These are phyloP conservation scores for Cymodocea nodosa DNA, from an alignment of 116 monocot genomes.

Conservation along the genomic window DNA sequence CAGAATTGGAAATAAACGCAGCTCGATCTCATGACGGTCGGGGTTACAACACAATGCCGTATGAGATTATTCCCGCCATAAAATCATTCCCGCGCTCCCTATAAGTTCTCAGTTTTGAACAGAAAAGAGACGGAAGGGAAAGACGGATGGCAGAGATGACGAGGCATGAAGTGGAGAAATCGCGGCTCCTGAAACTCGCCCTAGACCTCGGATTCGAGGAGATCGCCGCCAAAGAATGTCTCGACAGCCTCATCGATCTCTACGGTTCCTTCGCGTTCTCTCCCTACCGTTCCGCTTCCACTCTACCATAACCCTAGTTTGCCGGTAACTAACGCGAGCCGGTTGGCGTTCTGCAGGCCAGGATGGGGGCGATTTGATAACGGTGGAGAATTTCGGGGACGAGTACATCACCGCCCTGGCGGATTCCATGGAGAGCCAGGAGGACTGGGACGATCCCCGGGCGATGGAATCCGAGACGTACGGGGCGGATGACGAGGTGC, in stretches of 20 bases:
- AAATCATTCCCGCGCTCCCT: no score
- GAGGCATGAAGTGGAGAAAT: conserved; percentile 46
- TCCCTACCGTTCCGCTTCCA: background rate
- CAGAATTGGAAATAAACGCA: no score
- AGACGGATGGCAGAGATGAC: conserved; percentile 9
- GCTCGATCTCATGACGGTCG: no score
- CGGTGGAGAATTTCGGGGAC: conserved; percentile 79
- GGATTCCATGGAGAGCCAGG: conserved; percentile 52
- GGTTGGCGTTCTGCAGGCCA: conserved; percentile 29
- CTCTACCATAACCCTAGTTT: conserved; percentile 2
- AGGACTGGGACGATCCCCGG: conserved; percentile 88
- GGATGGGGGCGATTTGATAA: conserved; percentile 74
- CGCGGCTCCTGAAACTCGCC: conserved; percentile 67
- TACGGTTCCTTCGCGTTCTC: conserved; percentile 46
- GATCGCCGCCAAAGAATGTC: conserved; percentile 43
- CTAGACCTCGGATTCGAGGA: conserved; percentile 78
- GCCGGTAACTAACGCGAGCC: background rate
- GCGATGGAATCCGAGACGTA: conserved; percentile 73
- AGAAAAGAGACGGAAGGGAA: background rate
- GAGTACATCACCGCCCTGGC: conserved; percentile 77
- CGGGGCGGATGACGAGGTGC: conserved; percentile 27
- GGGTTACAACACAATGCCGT: no score
- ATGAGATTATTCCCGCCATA: no score
- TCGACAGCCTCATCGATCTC: conserved; percentile 70
- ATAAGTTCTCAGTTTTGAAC: no score